Percentiles rank a stretch among this genome's conserved stretches.
Evolutionary conservation across 2,329 filamentous ascomycete species (phyloP).

Genomic region (Pseudogymnoascus sp.): DNA sequence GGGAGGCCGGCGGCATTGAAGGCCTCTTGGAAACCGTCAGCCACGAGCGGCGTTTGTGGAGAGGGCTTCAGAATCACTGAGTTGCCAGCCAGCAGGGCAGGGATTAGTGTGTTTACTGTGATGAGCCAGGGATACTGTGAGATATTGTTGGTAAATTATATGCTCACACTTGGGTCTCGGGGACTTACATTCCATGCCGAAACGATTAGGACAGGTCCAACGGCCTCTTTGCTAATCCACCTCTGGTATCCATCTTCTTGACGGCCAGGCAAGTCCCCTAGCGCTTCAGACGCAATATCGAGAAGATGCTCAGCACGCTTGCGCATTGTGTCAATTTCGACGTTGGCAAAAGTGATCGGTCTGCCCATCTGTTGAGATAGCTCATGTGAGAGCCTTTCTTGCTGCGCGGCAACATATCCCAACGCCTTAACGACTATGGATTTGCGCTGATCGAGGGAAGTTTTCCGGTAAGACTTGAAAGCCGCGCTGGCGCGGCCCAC

Average conservation of each 20-base stretch:
- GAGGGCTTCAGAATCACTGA: slow-evolving; percentile 48
- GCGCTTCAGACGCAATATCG: slow-evolving; percentile 68
- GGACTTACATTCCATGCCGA: slow-evolving; percentile 50
- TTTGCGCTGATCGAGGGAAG: slow-evolving; percentile 35
- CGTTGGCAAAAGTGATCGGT: slow-evolving; percentile 30
- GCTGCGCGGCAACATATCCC: slow-evolving; percentile 21
- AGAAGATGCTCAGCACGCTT: slow-evolving; percentile 32
- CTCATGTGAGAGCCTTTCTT: slow-evolving; percentile 36
- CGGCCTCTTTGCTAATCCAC: not conserved
- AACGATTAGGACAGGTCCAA: slow-evolving; percentile 49
- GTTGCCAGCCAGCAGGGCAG: slow-evolving; percentile 49
- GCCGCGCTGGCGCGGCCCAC: slow-evolving; percentile 48
- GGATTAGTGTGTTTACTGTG: slow-evolving; percentile 67
- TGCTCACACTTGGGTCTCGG: not conserved
- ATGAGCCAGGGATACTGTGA: slow-evolving; percentile 79
- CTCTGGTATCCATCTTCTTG: not conserved
- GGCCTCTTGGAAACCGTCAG: slow-evolving; percentile 68
- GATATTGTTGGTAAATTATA: not conserved
- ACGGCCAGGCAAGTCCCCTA: slow-evolving; percentile 62
- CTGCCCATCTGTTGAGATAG: slow-evolving; percentile 44
- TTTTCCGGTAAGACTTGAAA: slow-evolving; percentile 39
- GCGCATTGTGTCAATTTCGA: slow-evolving; percentile 42
- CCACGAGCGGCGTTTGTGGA: slow-evolving; percentile 52
- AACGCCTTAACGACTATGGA: slow-evolving; percentile 31
- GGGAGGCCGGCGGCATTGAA: slow-evolving; percentile 68